Base-by-base conservation (phyloP, 208 protist species). In the Endotrypanum monterogeii region DNA sequence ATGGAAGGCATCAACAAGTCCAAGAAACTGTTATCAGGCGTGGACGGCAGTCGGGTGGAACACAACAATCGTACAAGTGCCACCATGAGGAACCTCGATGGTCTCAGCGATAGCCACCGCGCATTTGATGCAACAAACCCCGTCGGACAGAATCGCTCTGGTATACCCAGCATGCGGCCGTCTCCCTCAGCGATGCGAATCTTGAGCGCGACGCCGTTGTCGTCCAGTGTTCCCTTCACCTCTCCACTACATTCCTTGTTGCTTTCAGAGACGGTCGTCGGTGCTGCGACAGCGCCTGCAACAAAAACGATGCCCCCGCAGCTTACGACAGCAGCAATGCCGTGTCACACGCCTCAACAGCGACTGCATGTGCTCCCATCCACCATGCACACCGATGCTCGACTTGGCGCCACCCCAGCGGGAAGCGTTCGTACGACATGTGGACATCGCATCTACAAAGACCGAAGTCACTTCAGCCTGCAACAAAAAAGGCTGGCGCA, bases 11-110 rank as follows among this genome's bases (percentile, higher is more conserved):
- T 78, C 39, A 67, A 72, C 30, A 54, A 68, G 4, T 67, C 39
- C 41, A 73, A 70, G 69, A 46, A 75, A 51, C 46, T 70, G 60
- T n/a, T 80, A 78, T 50, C 67, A 73, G 9, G 51, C 58, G 56
- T 78, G 66, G 25, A 78, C 67, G 74, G 74, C 74, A 2, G 48
- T 60, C 14, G 58, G 74, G 11, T 67, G 74, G 16, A 65, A 50
- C 30, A 60, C 46, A 32, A 61, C 56, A 39, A 78, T 56, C 57
- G 44, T 46, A 9, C 67, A 65, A 14, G 9, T 20, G 57, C 46
- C 18, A 25, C 48, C 41, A 16, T 0, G 32, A 18, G 44, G 57
- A 3, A 57, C 46, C 65, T 6, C 20, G 48, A 60, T 44, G 35
- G 9, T 25, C 28, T 30, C 18, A 16, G 18, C 50, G 32, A 7